These are phyloP conservation scores for Strobilomyces echinocephalus DNA, from an alignment of 768 basidiomycete genomes.

Conservation along the genomic window DNA sequence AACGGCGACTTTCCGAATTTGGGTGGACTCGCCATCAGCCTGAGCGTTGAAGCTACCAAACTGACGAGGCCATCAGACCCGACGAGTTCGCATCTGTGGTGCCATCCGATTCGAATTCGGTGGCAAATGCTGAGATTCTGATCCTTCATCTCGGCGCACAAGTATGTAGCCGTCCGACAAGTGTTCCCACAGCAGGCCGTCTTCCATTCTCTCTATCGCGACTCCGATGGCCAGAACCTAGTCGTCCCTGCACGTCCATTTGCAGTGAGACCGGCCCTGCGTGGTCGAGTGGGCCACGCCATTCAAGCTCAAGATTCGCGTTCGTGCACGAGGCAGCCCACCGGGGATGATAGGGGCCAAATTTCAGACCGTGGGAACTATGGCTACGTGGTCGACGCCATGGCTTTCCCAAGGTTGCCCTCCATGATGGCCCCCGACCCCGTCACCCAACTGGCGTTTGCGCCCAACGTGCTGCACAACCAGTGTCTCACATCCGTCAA, in stretches of 20 bases:
- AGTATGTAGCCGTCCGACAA: not conserved
- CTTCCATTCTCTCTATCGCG: not conserved
- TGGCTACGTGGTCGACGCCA: not conserved
- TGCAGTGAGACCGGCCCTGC: not conserved
- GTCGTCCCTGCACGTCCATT: constrained; percentile 1
- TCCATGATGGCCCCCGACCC: constrained; percentile 42
- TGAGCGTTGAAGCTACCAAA: no score
- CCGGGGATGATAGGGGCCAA: constrained; percentile 1
- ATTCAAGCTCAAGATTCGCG: not conserved
- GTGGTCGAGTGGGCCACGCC: not conserved
- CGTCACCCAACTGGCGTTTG: constrained; percentile 58
- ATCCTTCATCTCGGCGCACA: not conserved
- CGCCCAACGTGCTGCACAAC: constrained; percentile 64
- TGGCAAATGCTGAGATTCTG: not conserved
- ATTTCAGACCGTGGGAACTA: constrained; percentile 15
- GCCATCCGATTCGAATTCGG: not conserved
- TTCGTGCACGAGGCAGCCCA: not conserved
- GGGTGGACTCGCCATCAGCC: no score
- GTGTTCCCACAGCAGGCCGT: not conserved
- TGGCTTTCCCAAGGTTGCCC: not conserved
- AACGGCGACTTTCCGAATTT: no score
- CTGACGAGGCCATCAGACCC: constrained; percentile 10
- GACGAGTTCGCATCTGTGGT: not conserved
- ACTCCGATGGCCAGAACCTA: not conserved
- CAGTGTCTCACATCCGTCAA: constrained; percentile 60